A percentile compares a stretch with the other conserved stretches of the same genome.
phyloP scores from a whole-genome alignment of 2,329 filamentous ascomycete genomes.

The Chalaropsis thielavioides region DNA sequence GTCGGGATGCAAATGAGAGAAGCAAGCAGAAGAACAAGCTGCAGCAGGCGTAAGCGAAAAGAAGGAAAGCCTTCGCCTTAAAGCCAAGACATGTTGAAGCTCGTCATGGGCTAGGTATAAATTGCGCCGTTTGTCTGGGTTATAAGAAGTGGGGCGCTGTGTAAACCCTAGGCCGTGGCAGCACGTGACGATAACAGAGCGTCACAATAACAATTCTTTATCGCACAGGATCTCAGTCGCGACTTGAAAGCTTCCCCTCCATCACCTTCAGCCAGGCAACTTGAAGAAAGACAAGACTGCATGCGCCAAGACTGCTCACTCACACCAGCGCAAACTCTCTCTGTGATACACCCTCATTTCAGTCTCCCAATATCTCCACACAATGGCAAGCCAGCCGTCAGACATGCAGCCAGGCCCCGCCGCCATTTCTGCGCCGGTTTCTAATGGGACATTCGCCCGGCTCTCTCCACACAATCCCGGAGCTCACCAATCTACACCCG shows the following conservation, averaged over 20 bases:
- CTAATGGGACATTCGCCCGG: not conserved
- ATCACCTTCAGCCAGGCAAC: not conserved
- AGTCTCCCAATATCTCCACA: not conserved
- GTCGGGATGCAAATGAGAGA: not conserved
- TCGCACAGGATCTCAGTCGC: not conserved
- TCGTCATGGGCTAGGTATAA: too few species aligned
- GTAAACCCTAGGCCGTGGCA: rapidly evolving
- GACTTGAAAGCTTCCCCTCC: not conserved
- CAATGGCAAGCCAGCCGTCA: not conserved
- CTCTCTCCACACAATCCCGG: too few species aligned
- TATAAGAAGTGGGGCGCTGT: not conserved
- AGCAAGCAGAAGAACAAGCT: not conserved
- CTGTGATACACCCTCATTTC: not conserved
- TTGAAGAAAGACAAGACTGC: not conserved
- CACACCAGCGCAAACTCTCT: not conserved
- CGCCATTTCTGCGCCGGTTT: not conserved
- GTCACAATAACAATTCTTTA: not conserved
- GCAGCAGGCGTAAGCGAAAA: not conserved
- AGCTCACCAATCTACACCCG: not conserved
- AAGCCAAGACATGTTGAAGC: too few species aligned
- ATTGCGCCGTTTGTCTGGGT: not conserved
- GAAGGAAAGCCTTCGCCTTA: not conserved
- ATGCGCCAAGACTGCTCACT: not conserved
- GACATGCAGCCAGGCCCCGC: not conserved
- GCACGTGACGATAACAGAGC: not conserved